A percentile compares a stretch with the other conserved stretches of the same genome.
These are phyloP conservation scores for Metrosideros polymorpha DNA, from an alignment of 441 rosid species.

Conservation along the genomic window DNA sequence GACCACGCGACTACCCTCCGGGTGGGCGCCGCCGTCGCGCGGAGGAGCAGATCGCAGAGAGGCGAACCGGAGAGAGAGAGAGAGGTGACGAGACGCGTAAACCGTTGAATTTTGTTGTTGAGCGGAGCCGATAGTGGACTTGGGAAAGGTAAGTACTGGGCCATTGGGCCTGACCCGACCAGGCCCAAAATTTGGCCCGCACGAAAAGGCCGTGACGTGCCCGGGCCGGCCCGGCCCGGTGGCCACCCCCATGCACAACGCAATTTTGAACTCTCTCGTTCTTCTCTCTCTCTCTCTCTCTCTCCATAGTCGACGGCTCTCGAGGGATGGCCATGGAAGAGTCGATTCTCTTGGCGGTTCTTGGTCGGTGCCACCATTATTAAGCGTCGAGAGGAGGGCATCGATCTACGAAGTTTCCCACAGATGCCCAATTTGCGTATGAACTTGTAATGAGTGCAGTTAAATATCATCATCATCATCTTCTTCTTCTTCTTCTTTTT, in stretches of 20 bases:
- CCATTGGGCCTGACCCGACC: neutral
- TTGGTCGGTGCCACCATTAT: neutral
- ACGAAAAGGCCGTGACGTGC: neutral
- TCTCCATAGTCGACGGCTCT: neutral
- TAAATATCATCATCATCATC: neutral
- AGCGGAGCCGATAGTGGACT: neutral
- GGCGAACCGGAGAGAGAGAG: neutral
- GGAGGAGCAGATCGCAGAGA: neutral
- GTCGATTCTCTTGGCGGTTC: fast-evolving
- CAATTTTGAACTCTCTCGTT: neutral
- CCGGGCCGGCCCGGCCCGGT: neutral
- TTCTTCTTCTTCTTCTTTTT: neutral
- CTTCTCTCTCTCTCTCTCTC: neutral
- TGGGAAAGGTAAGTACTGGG: neutral
- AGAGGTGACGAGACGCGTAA: neutral
- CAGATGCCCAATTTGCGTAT: neutral
- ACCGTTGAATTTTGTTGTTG: neutral
- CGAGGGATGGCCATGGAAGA: neutral
- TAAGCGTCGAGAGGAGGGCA: neutral
- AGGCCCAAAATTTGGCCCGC: neutral
- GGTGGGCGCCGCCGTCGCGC: neutral
- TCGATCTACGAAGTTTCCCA: neutral
- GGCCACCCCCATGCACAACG: neutral
- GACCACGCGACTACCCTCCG: neutral
- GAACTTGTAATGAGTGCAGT: neutral